Percentiles rank a stretch among this genome's conserved stretches.
Conservation (phyloP, 2,329 filamentous ascomycete species). For the Colletotrichum chlorophyti region DNA sequence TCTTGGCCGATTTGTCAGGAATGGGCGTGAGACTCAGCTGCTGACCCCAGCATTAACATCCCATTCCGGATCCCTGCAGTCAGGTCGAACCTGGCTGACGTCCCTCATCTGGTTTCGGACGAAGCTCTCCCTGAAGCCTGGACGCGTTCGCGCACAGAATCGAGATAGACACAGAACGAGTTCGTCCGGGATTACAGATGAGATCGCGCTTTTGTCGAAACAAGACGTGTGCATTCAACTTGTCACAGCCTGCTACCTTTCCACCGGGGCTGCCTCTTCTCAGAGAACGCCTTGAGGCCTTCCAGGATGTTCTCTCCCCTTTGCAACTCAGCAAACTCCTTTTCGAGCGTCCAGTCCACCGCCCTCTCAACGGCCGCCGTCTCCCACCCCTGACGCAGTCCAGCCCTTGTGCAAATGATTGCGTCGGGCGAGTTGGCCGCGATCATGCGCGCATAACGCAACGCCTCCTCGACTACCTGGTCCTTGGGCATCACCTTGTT, state of each 20-base stretch:
- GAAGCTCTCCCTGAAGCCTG: not conserved
- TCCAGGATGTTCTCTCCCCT: slow-evolving; percentile 38
- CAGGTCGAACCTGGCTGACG: not conserved
- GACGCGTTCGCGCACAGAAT: not conserved
- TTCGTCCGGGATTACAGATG: not conserved
- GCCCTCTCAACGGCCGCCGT: slow-evolving; percentile 47
- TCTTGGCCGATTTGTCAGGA: not conserved
- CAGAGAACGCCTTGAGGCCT: slow-evolving; percentile 36
- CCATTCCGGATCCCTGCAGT: no score
- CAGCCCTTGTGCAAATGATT: slow-evolving; percentile 47
- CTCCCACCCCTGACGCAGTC: slow-evolving; percentile 46
- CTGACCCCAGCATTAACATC: no score
- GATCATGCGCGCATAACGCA: slow-evolving; percentile 27
- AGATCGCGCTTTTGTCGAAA: not conserved
- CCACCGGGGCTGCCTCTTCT: slow-evolving; percentile 38
- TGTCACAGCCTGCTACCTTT: slow-evolving; percentile 35
- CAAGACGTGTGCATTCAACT: not conserved
- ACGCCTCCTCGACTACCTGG: slow-evolving; percentile 29
- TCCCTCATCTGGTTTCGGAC: not conserved
- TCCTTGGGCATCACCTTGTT: slow-evolving; percentile 29
- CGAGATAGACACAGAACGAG: not conserved
- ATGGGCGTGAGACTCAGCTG: not conserved
- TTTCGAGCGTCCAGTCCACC: slow-evolving; percentile 34
- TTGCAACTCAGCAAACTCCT: slow-evolving; percentile 38
- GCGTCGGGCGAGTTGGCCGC: slow-evolving; percentile 39